phyloP scores from a whole-genome alignment of 768 basidiomycete species.

The Russula sp. region DNA sequence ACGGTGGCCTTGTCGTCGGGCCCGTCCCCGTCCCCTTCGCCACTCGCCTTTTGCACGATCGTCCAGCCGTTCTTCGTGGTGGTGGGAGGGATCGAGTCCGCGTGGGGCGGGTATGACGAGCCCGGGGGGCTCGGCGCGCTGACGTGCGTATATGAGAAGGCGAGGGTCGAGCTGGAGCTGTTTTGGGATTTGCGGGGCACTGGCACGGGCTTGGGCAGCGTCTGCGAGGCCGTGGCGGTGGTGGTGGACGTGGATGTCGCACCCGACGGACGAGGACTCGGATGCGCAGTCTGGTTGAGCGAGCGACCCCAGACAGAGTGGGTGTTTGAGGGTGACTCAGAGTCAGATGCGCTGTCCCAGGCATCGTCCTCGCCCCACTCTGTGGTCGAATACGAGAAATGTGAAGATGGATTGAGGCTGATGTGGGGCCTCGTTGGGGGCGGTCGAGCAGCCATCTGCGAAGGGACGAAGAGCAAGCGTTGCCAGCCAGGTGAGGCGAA shows the following conservation, averaged over 20 bases:
- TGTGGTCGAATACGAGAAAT: slow-evolving; percentile 20
- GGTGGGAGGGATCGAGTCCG: slow-evolving; percentile 2
- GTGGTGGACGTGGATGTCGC: slow-evolving; percentile 6
- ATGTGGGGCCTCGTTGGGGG: slow-evolving; percentile 25
- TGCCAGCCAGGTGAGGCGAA: neutral
- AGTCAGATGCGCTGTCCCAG: slow-evolving; percentile 32
- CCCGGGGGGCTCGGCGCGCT: slow-evolving; percentile 19
- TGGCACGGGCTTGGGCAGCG: slow-evolving; percentile 17
- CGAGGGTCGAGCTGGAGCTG: slow-evolving; percentile 21
- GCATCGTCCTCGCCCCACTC: slow-evolving; percentile 32
- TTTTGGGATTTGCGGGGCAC: slow-evolving; percentile 17
- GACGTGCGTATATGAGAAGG: slow-evolving; percentile 22
- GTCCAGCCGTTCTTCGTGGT: slow-evolving; percentile 21
- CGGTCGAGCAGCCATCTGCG: slow-evolving; percentile 21
- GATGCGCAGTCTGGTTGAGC: slow-evolving; percentile 2
- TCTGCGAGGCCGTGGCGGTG: neutral
- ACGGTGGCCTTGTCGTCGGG: neutral
- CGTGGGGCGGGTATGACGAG: slow-evolving; percentile 17
- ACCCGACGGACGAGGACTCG: slow-evolving; percentile 2
- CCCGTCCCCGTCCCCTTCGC: neutral
- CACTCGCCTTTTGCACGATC: slow-evolving; percentile 12
- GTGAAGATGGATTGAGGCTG: slow-evolving; percentile 19
- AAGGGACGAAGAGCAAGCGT: neutral
- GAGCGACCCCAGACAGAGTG: slow-evolving; percentile 16
- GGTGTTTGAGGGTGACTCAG: slow-evolving; percentile 18